Percentiles rank a stretch among this genome's conserved stretches.
These are phyloP conservation scores for Suillus clintonianus DNA, from an alignment of 768 basidiomycete genomes.

Conservation along the genomic window DNA sequence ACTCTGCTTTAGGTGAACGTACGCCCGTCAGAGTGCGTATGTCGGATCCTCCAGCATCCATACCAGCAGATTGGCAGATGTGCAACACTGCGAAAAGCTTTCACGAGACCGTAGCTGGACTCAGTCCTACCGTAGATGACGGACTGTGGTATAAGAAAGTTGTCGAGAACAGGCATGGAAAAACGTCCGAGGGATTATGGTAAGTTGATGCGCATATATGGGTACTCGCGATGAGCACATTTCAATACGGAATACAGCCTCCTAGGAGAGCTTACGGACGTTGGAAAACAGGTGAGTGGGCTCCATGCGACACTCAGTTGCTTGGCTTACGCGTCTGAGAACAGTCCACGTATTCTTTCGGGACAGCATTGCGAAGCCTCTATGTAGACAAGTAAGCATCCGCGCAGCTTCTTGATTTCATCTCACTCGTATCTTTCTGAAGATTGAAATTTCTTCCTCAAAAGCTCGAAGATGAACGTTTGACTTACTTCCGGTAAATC, in stretches of 20 bases:
- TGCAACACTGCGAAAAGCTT: constrained; percentile 58
- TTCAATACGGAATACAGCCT: constrained; percentile 42
- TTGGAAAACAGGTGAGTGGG: constrained; percentile 40
- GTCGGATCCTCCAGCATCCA: constrained; percentile 57
- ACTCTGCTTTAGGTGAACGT: constrained; percentile 57
- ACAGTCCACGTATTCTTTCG: constrained; percentile 69
- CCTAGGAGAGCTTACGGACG: constrained; percentile 66
- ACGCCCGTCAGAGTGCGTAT: constrained; percentile 75
- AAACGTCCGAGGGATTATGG: constrained; percentile 61
- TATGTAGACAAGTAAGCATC: constrained; percentile 63
- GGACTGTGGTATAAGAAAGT: constrained; percentile 44
- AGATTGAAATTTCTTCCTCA: constrained; percentile 72
- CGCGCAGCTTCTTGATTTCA: background rate
- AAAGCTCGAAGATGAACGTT: constrained; percentile 40
- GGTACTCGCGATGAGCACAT: background rate
- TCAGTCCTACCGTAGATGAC: constrained; percentile 21
- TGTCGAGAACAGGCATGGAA: constrained; percentile 61
- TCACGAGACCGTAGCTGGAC: constrained; percentile 42
- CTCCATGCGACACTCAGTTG: constrained; percentile 4
- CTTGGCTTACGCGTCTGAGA: background rate
- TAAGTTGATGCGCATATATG: constrained; percentile 21
- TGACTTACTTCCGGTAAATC: constrained; percentile 60
- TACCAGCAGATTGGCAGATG: constrained; percentile 71
- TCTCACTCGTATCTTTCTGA: background rate
- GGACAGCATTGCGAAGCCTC: constrained; percentile 56